Base-by-base conservation (phyloP, 164 flowering plant species). In the Platanus orientalis region DNA sequence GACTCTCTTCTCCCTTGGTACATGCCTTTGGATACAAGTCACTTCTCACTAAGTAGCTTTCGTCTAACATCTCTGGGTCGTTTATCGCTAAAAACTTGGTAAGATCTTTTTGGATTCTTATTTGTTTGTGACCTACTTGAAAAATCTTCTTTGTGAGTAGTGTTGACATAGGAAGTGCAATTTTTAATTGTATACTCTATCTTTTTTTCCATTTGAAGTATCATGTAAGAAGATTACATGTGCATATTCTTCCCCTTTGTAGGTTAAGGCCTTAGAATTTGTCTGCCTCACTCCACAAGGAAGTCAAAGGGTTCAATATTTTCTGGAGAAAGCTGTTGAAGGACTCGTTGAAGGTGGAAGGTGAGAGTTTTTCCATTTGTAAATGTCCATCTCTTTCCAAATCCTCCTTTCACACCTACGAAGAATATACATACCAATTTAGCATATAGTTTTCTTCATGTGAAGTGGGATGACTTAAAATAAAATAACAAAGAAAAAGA, bases 1-100 rank as follows among this genome's bases (percentile, higher is more conserved):
- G 85, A 73, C 62, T 92, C 97, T 12, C 92, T 92, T 58, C 28
- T 92, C 29, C 86, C 99, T 17, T 95, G 99, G 99, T 90, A 92
- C 79, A 60, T 81, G 76, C 94, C 97, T 54, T 65, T 95, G 78
- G 97, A 95, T 69, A 74, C 52, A 62, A 83, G 73, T 61, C 86
- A 73, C 63, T 78, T 90, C 65, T 92, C 99, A 6, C 53, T 92
- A 24, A 83, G 79, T 65, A 83, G 87, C 79, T 95, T 95, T 81
- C 94, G 97, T 23, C 65, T 83, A 57, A 88, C 97, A 40, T 65
- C 88, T 53, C 21, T 82, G 59, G 99, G 99, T 19, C 90, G 92
- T 12, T 83, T 90, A 5, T 90, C 44, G 92, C 99, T n/a, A 92
- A 42, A 76, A 88, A 82, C 69, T 69, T 95, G 96, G 99, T 92